phyloP scores from a whole-genome alignment of 352 stramenopile species.

The Thalassiosira oceanica region DNA sequence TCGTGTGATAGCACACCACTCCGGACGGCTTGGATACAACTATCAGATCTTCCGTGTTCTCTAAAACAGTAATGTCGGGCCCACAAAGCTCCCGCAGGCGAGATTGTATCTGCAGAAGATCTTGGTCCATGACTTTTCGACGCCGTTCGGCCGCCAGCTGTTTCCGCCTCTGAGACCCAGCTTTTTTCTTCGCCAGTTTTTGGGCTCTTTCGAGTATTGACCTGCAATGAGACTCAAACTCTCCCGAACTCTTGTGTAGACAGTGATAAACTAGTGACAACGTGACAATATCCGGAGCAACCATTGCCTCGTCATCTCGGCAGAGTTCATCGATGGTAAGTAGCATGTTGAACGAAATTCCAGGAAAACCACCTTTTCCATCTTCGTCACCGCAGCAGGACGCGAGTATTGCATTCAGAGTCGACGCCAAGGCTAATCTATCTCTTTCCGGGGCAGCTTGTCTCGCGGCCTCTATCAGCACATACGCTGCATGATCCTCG shows the following conservation, averaged over 20 bases:
- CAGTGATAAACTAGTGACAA: constrained; percentile 31
- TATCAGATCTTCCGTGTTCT: constrained; percentile 55
- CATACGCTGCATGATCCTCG: too few relatives aligned
- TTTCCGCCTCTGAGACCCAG: constrained; percentile 54
- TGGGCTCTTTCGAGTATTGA: constrained; percentile 50
- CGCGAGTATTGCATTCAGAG: constrained; percentile 30
- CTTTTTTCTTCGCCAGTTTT: constrained; percentile 52
- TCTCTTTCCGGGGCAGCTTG: too few relatives aligned
- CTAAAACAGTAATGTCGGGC: constrained; percentile 48
- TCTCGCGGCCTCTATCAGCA: too few relatives aligned
- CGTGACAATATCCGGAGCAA: constrained; percentile 35
- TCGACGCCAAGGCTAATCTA: too few relatives aligned
- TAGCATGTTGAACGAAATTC: constrained; percentile 30
- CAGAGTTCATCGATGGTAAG: constrained; percentile 24
- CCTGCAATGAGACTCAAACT: constrained; percentile 14
- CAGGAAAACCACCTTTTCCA: constrained; percentile 3
- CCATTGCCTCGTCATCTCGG: constrained; percentile 21
- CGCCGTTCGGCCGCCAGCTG: constrained; percentile 45
- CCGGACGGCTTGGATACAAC: constrained; percentile 65
- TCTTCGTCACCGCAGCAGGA: constrained; percentile 15
- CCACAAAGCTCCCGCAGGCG: constrained; percentile 48
- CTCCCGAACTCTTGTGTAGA: neutral
- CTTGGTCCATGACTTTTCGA: constrained; percentile 10
- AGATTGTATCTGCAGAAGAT: constrained; percentile 18
- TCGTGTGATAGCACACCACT: constrained; percentile 63